These are phyloP conservation scores for Curvularia eragrostidis DNA, from an alignment of 2,329 filamentous ascomycete genomes.

Conservation along the genomic window DNA sequence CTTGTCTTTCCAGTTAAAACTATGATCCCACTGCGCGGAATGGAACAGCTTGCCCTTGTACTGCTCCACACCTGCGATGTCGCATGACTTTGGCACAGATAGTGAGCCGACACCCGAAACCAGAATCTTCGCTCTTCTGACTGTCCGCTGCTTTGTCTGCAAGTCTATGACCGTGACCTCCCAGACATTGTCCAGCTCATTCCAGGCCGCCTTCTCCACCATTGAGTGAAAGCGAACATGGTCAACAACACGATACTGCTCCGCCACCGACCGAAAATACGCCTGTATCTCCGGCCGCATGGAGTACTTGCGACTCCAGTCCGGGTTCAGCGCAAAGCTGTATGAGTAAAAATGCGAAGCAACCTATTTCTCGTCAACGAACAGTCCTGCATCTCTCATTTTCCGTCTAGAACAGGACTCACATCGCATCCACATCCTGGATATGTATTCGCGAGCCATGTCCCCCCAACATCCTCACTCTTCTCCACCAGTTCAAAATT, in stretches of 20 bases:
- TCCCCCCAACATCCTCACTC: constrained; percentile 47
- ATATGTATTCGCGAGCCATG: constrained; percentile 45
- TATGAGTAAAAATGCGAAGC: constrained; percentile 66
- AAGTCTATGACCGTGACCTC: constrained; percentile 34
- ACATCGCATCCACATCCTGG: constrained; percentile 48
- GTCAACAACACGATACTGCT: constrained; percentile 46
- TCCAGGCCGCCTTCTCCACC: constrained; percentile 55
- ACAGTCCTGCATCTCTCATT: background rate
- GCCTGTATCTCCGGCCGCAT: constrained; percentile 62
- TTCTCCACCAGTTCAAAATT: constrained; percentile 57
- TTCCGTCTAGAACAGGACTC: background rate
- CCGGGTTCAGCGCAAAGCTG: constrained; percentile 65
- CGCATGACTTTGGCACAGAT: constrained; percentile 44
- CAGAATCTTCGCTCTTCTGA: constrained; percentile 35
- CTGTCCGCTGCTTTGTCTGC: constrained; percentile 28
- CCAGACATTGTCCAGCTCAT: constrained; percentile 53
- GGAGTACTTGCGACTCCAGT: constrained; percentile 66
- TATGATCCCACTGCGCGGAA: constrained; percentile 53
- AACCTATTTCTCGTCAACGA: constrained; percentile 22
- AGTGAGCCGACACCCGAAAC: constrained; percentile 38
- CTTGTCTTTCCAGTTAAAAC: constrained; percentile 56
- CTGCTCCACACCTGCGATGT: constrained; percentile 54
- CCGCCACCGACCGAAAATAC: constrained; percentile 56
- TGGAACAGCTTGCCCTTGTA: constrained; percentile 52
- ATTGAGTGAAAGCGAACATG: constrained; percentile 55